Base-by-base conservation (phyloP, 495 filamentous ascomycete species). In the Penicillium chermesinum region DNA sequence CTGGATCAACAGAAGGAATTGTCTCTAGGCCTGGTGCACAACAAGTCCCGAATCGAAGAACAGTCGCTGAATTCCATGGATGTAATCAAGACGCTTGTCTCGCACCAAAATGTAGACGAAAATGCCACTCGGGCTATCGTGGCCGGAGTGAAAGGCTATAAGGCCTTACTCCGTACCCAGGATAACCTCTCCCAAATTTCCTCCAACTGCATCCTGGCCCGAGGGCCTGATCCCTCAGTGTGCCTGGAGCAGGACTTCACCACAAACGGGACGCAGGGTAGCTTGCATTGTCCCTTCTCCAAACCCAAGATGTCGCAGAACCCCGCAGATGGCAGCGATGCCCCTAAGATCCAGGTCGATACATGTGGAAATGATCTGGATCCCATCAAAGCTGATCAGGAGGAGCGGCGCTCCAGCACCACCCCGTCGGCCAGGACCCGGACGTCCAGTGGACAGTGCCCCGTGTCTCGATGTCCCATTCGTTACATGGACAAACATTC, bases 401-500 rank as follows among this genome's bases (percentile, higher is more conserved):
- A 63, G 25, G 67, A 75, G 46, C 61, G 61, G 51, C 63, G 57
- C 4, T 69, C 67, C 15, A 68, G 62, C 38, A 61, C 56, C n/a
- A 57, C 61, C 4, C 57, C 61, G 14, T 81, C 80, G 1, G 73
- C 73, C 17, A 63, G 70, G 22, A 76, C 73, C 17, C 64, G 70
- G 22, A 76, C 77, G 12, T 79, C 79, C 2, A 65, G 64, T 7
- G 62, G 74, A 25, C 84, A 79, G 59, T 96, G 90, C 65, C 90
- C 89, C 1, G 90, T 95, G 47, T 74, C 81, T 22, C 83, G 85
- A 58, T 96, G 90, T 65, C 90, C 90, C 1, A 96, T 96, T 51
- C 85, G 90, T 27, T 94, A 84, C 62, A 68, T 96, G 51, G 83
- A 95, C 58, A 83, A 94, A 62, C 88, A 94, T 61, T 87, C 87